Base-by-base conservation (phyloP, 768 basidiomycete genomes). In the Trichaptum fuscoviolaceum region DNA sequence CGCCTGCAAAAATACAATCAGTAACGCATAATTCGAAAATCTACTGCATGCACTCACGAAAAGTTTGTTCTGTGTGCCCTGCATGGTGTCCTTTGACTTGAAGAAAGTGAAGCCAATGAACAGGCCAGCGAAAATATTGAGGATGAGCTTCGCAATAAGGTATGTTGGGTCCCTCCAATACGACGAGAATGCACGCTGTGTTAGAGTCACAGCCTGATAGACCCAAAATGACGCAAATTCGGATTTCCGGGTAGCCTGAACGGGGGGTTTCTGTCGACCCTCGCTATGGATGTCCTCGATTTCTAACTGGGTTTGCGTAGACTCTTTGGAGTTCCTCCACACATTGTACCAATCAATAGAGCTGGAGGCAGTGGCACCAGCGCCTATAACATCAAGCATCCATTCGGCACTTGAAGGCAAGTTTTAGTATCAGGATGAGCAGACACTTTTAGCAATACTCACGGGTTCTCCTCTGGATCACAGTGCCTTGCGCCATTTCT, bases 401-500 rank as follows among this genome's bases (percentile, higher is more conserved):
- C 80, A 82, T 68, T 83, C 81, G 0, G 81, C 81, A 17, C 81
- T 52, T 82, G 66, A 15, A 25, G 24, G 35, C 30, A n/a, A 5
- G 24, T 30, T 25, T 35, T 67, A 3, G 64, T 36, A 17, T 64
- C 8, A 64, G 10, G 12, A 57, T 8, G 34, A 36, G 9, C 75
- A 52, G 76, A 1, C 79, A 78, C 10, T 76, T 76, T 67, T 81
- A 79, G 17, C 77, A 78, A 64, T 80, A 78, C 18, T 81, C 71
- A 69, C 78, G 93, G 92, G 72, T 96, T 96, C 74, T 87, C 93
- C 0, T 81, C 80, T 1, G 82, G 72, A 0, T 80, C 78, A 67
- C 93, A 95, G n/a, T 70, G 71, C 2, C 86, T 79, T 0, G 85
- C 87, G 34, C 92, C 91, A 62, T 87, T 86, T 2, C 72, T 71